A percentile compares a stretch with the other conserved stretches of the same genome.
Conservation (phyloP, 805 yeast species). For the Ogataea corticis region DNA sequence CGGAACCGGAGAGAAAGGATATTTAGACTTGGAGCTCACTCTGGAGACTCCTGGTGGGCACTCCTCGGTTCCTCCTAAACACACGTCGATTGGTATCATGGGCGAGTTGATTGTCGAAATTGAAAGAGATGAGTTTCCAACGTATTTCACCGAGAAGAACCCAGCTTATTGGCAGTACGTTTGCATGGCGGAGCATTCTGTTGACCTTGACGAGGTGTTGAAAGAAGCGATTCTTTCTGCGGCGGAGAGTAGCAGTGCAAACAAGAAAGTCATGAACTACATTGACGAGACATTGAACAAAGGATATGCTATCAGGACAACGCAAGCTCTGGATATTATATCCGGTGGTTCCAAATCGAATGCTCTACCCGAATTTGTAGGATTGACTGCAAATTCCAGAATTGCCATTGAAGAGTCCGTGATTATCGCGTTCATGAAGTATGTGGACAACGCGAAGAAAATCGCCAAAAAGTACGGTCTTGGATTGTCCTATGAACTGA, state of each 20-base stretch:
- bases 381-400: slow-evolving; percentile 45
- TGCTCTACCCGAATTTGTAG: slow-evolving; percentile 51
- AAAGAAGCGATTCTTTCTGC: slow-evolving; percentile 42
- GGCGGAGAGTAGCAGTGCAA: slow-evolving; percentile 38
- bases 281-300: slow-evolving; percentile 30
- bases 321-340: slow-evolving; percentile 50
- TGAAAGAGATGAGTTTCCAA: slow-evolving; percentile 39
- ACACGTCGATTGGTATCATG: slow-evolving; percentile 49
- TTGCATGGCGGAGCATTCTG: slow-evolving; percentile 48
- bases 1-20: slow-evolving; percentile 52
- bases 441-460: slow-evolving; percentile 31
- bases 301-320: slow-evolving; percentile 44
- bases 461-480: slow-evolving; percentile 40
- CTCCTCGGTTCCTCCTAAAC: slow-evolving; percentile 50
- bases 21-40: slow-evolving; percentile 41
- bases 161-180: slow-evolving; percentile 46
- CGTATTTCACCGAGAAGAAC: slow-evolving; percentile 42
- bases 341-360: slow-evolving; percentile 51
- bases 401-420: slow-evolving; percentile 47
- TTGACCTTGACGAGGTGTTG: slow-evolving; percentile 34
- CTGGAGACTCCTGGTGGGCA: slow-evolving; percentile 52
- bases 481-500: slow-evolving; percentile 27
- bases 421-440: slow-evolving; percentile 34
- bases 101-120: slow-evolving; percentile 41
- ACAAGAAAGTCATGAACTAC: slow-evolving; percentile 37